Percentiles rank a stretch among this genome's conserved stretches.
phyloP scores from a whole-genome alignment of 2,329 filamentous ascomycete genomes.

The Metarhizium brunneum region DNA sequence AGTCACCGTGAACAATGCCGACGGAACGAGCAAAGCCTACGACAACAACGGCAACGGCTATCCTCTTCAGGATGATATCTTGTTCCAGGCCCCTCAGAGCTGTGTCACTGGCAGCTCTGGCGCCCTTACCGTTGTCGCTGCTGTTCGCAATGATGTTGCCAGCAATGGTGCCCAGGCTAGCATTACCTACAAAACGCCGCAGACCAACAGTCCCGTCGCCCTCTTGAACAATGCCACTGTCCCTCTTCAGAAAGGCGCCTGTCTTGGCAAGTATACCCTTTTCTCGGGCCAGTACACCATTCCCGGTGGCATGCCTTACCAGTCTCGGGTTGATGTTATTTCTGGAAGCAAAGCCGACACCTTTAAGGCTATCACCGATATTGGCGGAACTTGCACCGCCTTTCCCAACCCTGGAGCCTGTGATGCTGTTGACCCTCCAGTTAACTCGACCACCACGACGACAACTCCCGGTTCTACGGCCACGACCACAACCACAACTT shows the following conservation, averaged over 20 bases:
- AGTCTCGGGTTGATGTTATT: constrained; percentile 36
- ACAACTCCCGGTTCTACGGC: constrained; percentile 8
- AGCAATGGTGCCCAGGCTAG: constrained; percentile 30
- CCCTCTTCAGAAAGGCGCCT: constrained; percentile 31
- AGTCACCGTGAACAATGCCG: constrained; percentile 37
- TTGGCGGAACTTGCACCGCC: constrained; percentile 33
- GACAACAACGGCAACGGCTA: constrained; percentile 51
- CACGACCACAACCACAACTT: constrained; percentile 16
- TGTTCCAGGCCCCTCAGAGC: constrained; percentile 48
- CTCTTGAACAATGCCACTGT: constrained; percentile 27
- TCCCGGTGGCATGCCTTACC: constrained; percentile 32
- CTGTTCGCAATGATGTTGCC: constrained; percentile 39
- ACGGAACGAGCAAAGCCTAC: constrained; percentile 34
- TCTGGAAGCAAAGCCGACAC: constrained; percentile 32
- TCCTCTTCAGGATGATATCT: constrained; percentile 42
- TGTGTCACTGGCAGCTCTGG: constrained; percentile 37
- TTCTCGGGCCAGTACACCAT: constrained; percentile 34
- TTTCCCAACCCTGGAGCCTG: constrained; percentile 28
- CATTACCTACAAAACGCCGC: constrained; percentile 34
- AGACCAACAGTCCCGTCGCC: constrained; percentile 32
- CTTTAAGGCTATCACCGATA: constrained; percentile 37
- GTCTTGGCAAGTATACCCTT: constrained; percentile 39
- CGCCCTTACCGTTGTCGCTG: constrained; percentile 33
- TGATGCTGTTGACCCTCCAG: constrained; percentile 10
- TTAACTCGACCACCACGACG: constrained; percentile 8